Conservation (phyloP, 2,329 filamentous ascomycete genomes). For the Colletotrichum limetticola region DNA sequence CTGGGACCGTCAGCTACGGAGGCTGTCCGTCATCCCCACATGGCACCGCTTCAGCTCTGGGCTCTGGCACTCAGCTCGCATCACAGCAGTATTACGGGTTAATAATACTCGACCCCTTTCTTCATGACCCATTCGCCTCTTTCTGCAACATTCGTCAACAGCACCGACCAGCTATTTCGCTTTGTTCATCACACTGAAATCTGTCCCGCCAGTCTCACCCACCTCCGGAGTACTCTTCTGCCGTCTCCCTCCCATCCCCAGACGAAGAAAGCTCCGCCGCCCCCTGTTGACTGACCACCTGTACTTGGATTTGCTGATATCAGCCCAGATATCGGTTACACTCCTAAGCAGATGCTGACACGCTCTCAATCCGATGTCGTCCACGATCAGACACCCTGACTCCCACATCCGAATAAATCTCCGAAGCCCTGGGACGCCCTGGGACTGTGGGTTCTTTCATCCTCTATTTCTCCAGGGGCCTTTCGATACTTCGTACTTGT, state of each 20-base stretch:
- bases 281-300: not conserved
- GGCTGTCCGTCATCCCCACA: conserved; percentile 30
- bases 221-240: not conserved
- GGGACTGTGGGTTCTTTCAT: conserved; percentile 6
- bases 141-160: conserved; percentile 31
- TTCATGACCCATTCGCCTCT: not conserved
- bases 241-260: conserved; percentile 17
- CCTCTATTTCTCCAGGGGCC: not conserved
- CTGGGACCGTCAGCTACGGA: conserved; percentile 6
- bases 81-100: not conserved
- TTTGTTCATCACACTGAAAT: conserved; percentile 21
- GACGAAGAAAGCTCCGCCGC: conserved; percentile 4
- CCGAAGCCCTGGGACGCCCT: conserved; percentile 23
- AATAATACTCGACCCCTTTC: not conserved
- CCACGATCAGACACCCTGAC: not conserved
- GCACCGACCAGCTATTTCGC: conserved; percentile 16
- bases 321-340: not conserved
- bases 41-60: conserved; percentile 1
- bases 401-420: conserved; percentile 22
- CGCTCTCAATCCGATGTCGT: not conserved
- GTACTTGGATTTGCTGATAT: not conserved
- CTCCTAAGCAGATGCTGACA: too few species aligned
- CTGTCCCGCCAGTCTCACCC: not conserved
- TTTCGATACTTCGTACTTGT: not conserved
- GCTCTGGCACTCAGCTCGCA: not conserved